These are phyloP conservation scores for Dorcoceras hygrometricum DNA, from an alignment of 257 asterid species.

Conservation along the genomic window DNA sequence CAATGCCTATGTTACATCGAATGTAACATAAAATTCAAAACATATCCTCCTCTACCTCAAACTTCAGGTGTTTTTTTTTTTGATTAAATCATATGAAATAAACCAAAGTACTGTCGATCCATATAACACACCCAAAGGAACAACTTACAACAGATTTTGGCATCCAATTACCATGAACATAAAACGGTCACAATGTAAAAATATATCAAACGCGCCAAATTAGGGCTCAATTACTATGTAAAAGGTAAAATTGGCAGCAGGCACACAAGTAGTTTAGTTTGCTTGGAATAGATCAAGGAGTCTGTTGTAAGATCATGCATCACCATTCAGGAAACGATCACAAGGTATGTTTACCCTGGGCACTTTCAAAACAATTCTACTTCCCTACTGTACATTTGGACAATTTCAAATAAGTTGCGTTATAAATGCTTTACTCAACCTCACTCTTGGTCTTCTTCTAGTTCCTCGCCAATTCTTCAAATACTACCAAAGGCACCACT, in stretches of 20 bases:
- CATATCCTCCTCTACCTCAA: conserved; percentile 17
- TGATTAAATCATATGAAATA: background rate
- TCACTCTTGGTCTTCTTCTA: background rate
- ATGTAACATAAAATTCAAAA: conserved; percentile 14
- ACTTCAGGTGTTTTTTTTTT: conserved; percentile 15
- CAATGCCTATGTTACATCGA: conserved; percentile 53
- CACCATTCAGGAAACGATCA: background rate
- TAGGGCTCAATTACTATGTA: background rate
- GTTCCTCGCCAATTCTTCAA: background rate
- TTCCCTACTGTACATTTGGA: background rate
- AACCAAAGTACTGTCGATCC: conserved; percentile 10
- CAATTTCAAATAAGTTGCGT: background rate
- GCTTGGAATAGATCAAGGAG: background rate
- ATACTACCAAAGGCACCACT: background rate
- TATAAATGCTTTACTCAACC: background rate
- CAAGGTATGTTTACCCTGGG: background rate
- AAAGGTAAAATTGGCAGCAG: background rate
- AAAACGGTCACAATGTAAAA: conserved; percentile 4
- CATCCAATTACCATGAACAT: background rate
- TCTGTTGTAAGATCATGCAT: background rate
- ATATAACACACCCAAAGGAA: background rate
- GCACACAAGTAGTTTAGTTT: background rate
- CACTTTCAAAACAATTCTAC: background rate
- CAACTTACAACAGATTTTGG: background rate
- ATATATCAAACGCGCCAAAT: background rate